A percentile compares a stretch with the other conserved stretches of the same genome.
phyloP scores from a whole-genome alignment of 208 protist species.

The Wallacemonas collosoma region DNA sequence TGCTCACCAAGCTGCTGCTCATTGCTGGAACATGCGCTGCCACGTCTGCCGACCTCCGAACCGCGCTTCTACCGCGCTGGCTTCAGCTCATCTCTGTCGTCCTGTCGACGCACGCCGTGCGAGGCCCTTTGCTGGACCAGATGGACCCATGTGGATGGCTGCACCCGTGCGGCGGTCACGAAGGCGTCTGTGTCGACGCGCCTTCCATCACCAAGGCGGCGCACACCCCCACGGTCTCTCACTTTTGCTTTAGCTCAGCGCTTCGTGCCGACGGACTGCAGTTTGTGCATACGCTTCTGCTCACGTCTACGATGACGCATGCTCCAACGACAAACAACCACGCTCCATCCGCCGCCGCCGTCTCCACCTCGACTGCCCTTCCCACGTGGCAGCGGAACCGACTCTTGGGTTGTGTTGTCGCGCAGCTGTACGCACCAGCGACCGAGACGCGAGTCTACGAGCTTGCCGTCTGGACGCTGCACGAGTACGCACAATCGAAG shows the following conservation, averaged over 20 bases:
- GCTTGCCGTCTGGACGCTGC: not conserved
- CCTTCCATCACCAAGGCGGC: not conserved
- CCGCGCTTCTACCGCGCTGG: not conserved
- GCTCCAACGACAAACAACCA: not conserved
- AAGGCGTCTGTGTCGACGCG: too few species aligned
- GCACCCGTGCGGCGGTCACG: too few species aligned
- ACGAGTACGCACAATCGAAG: not conserved
- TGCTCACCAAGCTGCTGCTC: conserved; percentile 17
- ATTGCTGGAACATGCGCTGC: not conserved
- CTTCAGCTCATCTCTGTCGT: conserved; percentile 12
- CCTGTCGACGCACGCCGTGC: not conserved
- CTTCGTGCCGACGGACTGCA: not conserved
- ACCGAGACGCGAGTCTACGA: conserved; percentile 11
- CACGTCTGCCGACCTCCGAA: not conserved
- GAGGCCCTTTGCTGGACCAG: not conserved
- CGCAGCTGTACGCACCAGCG: conserved; percentile 7
- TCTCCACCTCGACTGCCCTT: not conserved
- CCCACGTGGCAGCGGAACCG: not conserved
- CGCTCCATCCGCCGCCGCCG: not conserved
- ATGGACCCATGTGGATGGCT: not conserved
- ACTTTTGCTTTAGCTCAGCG: conserved; percentile 1
- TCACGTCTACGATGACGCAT: not conserved
- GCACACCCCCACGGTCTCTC: not conserved
- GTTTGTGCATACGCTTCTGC: not conserved
- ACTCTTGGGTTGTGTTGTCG: not conserved